Base-by-base conservation (phyloP, 2,329 filamentous ascomycete species). In the Alternaria incomplexa region DNA sequence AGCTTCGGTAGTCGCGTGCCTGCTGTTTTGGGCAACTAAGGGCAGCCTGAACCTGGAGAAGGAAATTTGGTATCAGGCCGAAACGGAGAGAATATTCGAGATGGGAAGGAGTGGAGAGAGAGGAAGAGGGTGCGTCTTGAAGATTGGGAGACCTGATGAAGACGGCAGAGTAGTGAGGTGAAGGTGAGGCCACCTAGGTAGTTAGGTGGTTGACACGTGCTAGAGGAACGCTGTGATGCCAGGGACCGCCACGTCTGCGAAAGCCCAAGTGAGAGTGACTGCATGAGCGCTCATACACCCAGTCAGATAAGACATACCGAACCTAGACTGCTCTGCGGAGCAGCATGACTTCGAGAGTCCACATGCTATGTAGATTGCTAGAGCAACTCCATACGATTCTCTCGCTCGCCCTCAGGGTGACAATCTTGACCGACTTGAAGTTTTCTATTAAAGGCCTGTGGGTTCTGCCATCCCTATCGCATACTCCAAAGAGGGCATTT, bases 141-240 rank as follows among this genome's bases (percentile, higher is more conserved):
- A 54, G 17, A 17, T 20, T 46, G 45, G n/a, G 3, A 53, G 22
- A 23, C 17, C 4, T 20, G 13, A 13, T 12, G 12, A 30, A 57
- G 28, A 28, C 9, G 26, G 9, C n/a, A 30, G 36, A 30, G 44
- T 3, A 3, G 26, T 15, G 9, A 62, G 36, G 40, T 62, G 20
- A 58, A 58, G 30, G 48, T 36, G n/a, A 52, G 4, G 9, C n/a
- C n/a, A n/a, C n/a, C n/a, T n/a, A n/a, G n/a, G 4, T 10, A 12
- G 51, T 28, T 13, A 22, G 12, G 1, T 56, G 12, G 23, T 3
- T 22, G 36, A 54, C 52, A 23, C 25, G 5, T 28, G 36, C 32
- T 28, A 32, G 17, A 26, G 30, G 2, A 54, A 25, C 17, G n/a
- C 20, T 32, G 30, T 13, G 13, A n/a, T 22, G n/a, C 28, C 17